Evolutionary conservation across 169 alveolate species (phyloP), one percentile per base, ranked within the genome.

Genomic region (Sarcocystis neurona): DNA sequence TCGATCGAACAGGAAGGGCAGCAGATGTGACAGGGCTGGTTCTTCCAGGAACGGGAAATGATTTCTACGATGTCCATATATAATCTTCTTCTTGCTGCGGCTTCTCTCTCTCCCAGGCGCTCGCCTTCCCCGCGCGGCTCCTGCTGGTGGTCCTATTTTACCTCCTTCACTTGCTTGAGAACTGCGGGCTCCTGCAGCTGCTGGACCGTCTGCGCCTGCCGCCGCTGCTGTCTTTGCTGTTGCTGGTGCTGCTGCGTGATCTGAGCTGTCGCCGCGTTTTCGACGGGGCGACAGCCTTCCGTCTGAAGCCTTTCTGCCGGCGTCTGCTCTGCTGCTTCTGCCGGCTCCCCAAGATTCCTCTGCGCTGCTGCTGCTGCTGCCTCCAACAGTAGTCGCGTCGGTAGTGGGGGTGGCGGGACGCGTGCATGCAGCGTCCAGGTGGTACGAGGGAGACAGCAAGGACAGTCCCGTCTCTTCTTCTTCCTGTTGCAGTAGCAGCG

Each of bases 11-110:
- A 89, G 87, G 3, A 82, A 56, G 23, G 84, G 89, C 48, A 89
- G 58, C 68, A 79, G 43, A 4, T 46, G 37, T 44, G 77, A 77
- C 63, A 89, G 32, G 46, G 87, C 87, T 8, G 85, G 79, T 56
- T 78, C 88, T 27, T 84, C 90, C 37, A 89, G 86, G 46, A 89
- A 89, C 8, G 92, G 90, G 18, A 48, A 56, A 50, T 89, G 92
- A 50, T 89, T 89, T 60, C 87, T 47, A 37, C 48, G 47, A 48
- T 82, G 74, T 47, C 92, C 92, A 47, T 70, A 88, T 34, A 41
- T 48, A 39, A 27, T n/a, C 30, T 34, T 32, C 41, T 37, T 30
- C 77, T 18, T 63, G 20, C 18, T n/a, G 39, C 58, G 3, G 1
- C 48, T 53, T 48, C 23, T 43, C 23, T 41, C 27, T 47, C 4